Conservation (phyloP, 2,329 filamentous ascomycete genomes). For the Alternaria consortialis region DNA sequence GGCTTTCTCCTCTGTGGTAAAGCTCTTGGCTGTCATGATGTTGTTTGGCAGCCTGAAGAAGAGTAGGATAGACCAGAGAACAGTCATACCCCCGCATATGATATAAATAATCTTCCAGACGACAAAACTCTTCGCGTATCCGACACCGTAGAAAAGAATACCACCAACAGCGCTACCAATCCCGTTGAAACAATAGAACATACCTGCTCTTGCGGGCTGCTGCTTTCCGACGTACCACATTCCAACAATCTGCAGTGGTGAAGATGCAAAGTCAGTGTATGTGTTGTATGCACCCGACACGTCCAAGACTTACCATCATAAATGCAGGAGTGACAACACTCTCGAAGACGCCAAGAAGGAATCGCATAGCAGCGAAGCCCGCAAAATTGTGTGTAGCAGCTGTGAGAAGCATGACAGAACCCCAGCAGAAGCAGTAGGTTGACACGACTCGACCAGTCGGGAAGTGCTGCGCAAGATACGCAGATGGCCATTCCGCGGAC, state of each 20-base stretch:
- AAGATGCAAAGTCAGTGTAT: not conserved
- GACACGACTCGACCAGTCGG: conserved; percentile 46
- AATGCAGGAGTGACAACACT: conserved; percentile 30
- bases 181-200: conserved; percentile 37
- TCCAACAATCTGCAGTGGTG: conserved; percentile 2
- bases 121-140: conserved; percentile 53
- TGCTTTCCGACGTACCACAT: conserved; percentile 21
- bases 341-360: conserved; percentile 36
- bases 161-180: conserved; percentile 37
- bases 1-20: conserved; percentile 56
- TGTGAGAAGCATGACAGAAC: conserved; percentile 27
- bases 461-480: conserved; percentile 42
- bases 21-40: conserved; percentile 54
- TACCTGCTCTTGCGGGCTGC: conserved; percentile 34
- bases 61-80: conserved; percentile 56
- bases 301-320: conserved; percentile 26
- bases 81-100: conserved; percentile 56
- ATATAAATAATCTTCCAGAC: conserved; percentile 59
- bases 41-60: conserved; percentile 54
- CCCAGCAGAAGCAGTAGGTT: conserved; percentile 28
- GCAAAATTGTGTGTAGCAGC: conserved; percentile 33
- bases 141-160: conserved; percentile 52
- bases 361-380: conserved; percentile 28
- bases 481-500: conserved; percentile 30
- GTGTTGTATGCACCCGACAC: not conserved